Evolutionary conservation across 805 yeast genomes (phyloP).

Genomic region (Wickerhamomyces queroliae): DNA sequence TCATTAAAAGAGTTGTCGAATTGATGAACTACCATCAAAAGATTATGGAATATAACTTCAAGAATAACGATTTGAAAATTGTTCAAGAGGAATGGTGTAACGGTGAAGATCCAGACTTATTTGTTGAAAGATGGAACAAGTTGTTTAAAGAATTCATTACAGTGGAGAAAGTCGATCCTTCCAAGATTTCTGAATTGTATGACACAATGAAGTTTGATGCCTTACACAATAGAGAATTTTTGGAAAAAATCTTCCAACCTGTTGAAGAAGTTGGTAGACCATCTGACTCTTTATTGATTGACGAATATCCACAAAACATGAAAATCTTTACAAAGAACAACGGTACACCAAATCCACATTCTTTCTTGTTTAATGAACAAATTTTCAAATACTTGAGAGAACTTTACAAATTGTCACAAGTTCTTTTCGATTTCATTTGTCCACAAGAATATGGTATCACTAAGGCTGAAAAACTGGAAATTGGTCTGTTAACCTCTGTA

Average conservation of each 20-base stretch:
- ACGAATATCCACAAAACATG: slow-evolving; percentile 24
- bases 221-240: slow-evolving; percentile 84
- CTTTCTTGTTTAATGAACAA: slow-evolving; percentile 62
- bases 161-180: slow-evolving; percentile 95
- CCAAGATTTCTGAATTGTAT: slow-evolving; percentile 91
- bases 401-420: slow-evolving; percentile 83
- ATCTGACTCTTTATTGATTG: slow-evolving; percentile 19
- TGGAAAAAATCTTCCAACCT: slow-evolving; percentile 77
- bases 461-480: slow-evolving; percentile 90
- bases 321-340: slow-evolving; percentile 16
- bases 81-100: slow-evolving; percentile 93
- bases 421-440: slow-evolving; percentile 92
- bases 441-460: slow-evolving; percentile 99
- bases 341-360: slow-evolving; percentile 8
- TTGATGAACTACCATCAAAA: slow-evolving; percentile 87
- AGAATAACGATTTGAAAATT: slow-evolving; percentile 52
- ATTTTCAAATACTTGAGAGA: slow-evolving; percentile 80
- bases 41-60: slow-evolving; percentile 78
- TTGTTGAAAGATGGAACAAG: slow-evolving; percentile 97
- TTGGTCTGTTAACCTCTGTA: slow-evolving; percentile 88
- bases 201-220: slow-evolving; percentile 99
- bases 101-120: slow-evolving; percentile 86
- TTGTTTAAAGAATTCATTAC: slow-evolving; percentile 85
- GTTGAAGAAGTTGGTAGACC: slow-evolving; percentile 36
- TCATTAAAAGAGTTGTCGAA: slow-evolving; percentile 89